Evolutionary conservation across 1,139 yeast genomes (phyloP), one percentile per base, ranked within the genome.

Genomic region (Nematodospora anomalae): DNA sequence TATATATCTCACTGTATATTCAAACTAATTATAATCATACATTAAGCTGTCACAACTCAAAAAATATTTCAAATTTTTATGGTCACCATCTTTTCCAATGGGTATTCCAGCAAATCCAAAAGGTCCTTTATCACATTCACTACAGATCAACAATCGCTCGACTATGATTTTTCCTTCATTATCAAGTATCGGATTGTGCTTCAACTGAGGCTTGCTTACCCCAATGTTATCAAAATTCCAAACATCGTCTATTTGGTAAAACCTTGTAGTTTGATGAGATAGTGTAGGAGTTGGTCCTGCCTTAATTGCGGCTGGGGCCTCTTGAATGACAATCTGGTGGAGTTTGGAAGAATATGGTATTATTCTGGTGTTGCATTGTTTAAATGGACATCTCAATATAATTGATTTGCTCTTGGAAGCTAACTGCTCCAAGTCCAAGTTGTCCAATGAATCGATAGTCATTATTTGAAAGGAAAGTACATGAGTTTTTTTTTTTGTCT

Each of bases 201-300:
- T 6, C 8, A 38, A 18, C 10, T 55, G 42, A 18, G 79, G 71
- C 52, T 71, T 65, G 1, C 89, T 80, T 2, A 83, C 92, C 1
- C 88, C 90, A 31, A 83, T 74, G 50, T 83, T 83, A 47, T 83
- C 90, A 49, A 83, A 83, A 46, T 78, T 83, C 90, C 90, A 83
- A 41, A 80, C 79, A 48, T 83, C 86, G 3, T 61, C 51, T 2
- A 81, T 55, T 21, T 58, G 51, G 37, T 64, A 62, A 46, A 74
- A 79, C n/a, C 46, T 30, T 2, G 35, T 32, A 11, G 41, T 15
- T 9, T 36, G 25, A n/a, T n/a, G n/a, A 13, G 40, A 27, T 13
- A 32, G 6, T 23, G 24, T 25, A 6, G 39, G 38, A 20, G 11
- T 23, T n/a, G 35, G 31, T 8, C 20, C 8, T 6, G 21, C 30